Base-by-base conservation (phyloP, 2,329 filamentous ascomycete species). In the Cytospora paraplurivora region DNA sequence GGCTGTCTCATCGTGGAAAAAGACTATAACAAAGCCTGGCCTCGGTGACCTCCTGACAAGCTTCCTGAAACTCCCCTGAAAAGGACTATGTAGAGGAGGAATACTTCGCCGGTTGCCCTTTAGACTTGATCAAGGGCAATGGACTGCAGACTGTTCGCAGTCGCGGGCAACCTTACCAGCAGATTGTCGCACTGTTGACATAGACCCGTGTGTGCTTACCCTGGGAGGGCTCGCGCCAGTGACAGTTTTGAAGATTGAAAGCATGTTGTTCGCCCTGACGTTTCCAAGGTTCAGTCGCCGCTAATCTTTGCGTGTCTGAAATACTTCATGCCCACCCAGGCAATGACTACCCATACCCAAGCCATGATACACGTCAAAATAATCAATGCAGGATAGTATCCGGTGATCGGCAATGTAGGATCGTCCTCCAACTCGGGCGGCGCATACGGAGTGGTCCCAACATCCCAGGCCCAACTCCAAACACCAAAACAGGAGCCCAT, bases 271-370 rank as follows among this genome's bases (percentile, higher is more conserved):
- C 15, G 7, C 19, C 2, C 5, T 35, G 17, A 5, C 10, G 5
- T 13, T 38, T 27, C 27, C 27, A 27, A 27, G 2, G 27, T 27
- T 77, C 69, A 91, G 72, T 87, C 85, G 37, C 83, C 83, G 62
- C 80, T 85, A 64, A 98, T 96, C 79, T 97, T 97, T 38, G 95
- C 94, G 81, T 99, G 95, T 70, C 93, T 88, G 74, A 99, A 99
- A 76, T 98, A 98, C 76, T 99, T 99, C 94, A 99, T 98, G 32
- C 95, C 95, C 56, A 98, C 89, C 95, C 95, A 99, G 12, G 96
- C 95, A 63, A 96, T 88, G 13, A 97, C 87, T 19, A 98, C 95
- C 95, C 95, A 99, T 7, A 98, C 92, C 95, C 95, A 99, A 19
- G 93, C 93, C 91, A 99, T 97, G 34, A 99, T 91, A 55, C 88